These are phyloP conservation scores for Puccinia coronata DNA, from an alignment of 1,284 basidiomycete species.

Conservation along the genomic window DNA sequence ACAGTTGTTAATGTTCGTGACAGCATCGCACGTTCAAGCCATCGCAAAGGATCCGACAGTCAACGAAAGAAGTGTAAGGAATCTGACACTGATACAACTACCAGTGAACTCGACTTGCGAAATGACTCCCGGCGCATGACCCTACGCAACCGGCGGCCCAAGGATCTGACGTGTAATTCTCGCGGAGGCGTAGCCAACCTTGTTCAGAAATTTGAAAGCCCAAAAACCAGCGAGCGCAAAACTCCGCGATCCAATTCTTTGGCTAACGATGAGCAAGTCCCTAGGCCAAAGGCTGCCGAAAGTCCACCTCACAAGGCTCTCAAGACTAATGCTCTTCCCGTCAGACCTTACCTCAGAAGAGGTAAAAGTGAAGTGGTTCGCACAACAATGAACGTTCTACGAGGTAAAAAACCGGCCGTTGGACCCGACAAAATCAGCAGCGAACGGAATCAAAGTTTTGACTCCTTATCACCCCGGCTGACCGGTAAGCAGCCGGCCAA, in stretches of 20 bases:
- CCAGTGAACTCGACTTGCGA: conserved; percentile 37
- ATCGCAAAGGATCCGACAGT: conserved; percentile 16
- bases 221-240: conserved; percentile 6
- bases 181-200: conserved; percentile 46
- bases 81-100: conserved; percentile 46
- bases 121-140: conserved; percentile 40
- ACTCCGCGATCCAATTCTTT: not conserved
- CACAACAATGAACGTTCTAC: conserved; percentile 18
- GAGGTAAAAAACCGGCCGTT: conserved; percentile 37
- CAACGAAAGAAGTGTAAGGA: conserved; percentile 9
- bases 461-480: conserved; percentile 1
- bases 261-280: not conserved
- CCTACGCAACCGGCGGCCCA: conserved; percentile 28
- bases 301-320: not conserved
- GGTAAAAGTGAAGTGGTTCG: conserved; percentile 48
- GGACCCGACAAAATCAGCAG: not conserved
- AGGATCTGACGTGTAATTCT: conserved; percentile 30
- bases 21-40: not conserved
- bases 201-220: conserved; percentile 49
- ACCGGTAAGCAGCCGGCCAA: not conserved
- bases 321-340: conserved; percentile 23
- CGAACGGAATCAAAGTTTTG: conserved; percentile 29
- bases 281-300: not conserved
- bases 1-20: conserved; percentile 42
- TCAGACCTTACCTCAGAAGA: conserved; percentile 45